A percentile compares a stretch with the other conserved stretches of the same genome.
Conservation (phyloP, 176 grass and related monocot species). For the Hsuehochloa calcarea region DNA sequence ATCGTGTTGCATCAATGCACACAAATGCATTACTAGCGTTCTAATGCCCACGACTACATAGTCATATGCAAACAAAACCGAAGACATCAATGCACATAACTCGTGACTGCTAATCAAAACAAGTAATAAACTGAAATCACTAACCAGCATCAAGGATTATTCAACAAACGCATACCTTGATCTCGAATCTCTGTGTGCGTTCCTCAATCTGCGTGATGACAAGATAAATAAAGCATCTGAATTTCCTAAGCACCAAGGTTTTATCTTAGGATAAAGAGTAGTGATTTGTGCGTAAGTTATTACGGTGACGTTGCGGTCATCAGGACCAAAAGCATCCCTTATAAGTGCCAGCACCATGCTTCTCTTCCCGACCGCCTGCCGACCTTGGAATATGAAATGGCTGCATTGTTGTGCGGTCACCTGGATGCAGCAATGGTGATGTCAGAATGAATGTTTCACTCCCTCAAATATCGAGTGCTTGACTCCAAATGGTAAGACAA, state of each 20-base stretch:
- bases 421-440: slow-evolving; percentile 28
- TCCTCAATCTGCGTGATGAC: slow-evolving; percentile 40
- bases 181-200: slow-evolving; percentile 47
- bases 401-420: slow-evolving; percentile 7
- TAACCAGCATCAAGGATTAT: no score
- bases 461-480: no score
- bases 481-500: no score
- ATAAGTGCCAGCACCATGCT: slow-evolving; percentile 60
- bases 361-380: slow-evolving; percentile 48
- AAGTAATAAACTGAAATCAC: no score
- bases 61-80: no score
- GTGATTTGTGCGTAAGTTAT: background rate
- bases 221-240: background rate
- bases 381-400: slow-evolving; percentile 66
- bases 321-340: slow-evolving; percentile 50
- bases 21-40: no score
- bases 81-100: no score
- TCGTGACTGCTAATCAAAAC: no score
- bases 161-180: slow-evolving; percentile 61
- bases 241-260: background rate
- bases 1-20: no score
- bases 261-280: background rate
- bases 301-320: slow-evolving; percentile 30
- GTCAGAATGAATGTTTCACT: background rate
- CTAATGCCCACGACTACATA: no score